Evolutionary conservation across 2,329 filamentous ascomycete genomes (phyloP), one percentile per base, ranked within the genome.

Genomic region (Colletotrichum graminicola): DNA sequence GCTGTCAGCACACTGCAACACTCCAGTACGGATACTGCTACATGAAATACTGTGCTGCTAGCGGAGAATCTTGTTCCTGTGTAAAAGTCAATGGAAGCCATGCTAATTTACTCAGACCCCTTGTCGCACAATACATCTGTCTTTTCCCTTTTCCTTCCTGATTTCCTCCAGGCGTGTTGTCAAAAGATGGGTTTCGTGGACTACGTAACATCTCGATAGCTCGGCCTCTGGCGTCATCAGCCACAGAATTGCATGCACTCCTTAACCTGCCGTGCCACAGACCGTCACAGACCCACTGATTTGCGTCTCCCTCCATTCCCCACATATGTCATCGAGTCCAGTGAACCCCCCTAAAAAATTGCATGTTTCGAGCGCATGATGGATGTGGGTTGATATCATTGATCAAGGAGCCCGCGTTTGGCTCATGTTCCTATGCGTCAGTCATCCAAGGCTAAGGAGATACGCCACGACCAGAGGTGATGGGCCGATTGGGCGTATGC

Each of bases 301-400:
- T 32, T n/a, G 4, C 4, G n/a, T 32, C 54, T 55, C 32, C 59
- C 63, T 32, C 65, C 39, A 6, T 45, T 64, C 60, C 54, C 65
- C 69, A 72, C 60, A 64, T 62, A 59, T 71, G 65, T 71, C 68
- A 71, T 64, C 45, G n/a, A 47, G 52, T 45, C 52, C 18, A 59
- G 64, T 68, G 64, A 52, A 57, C 29, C 34, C 16, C 39, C 56
- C 56, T 51, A 57, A 39, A 45, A 34, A 71, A 67, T 43, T 51
- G 63, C 51, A 55, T 55, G 14, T 62, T 56, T 59, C 29, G 41
- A 52, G 56, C 61, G 57, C 68, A 71, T 54, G 64, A 23, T 52
- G 45, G 57, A 62, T 45, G 68, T 52, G 65, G 47, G 41, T 54
- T 55, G 52, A 54, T 67, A 71, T 68, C 64, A 59, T 68, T 59